Evolutionary conservation across 2,329 filamentous ascomycete genomes (phyloP), one percentile per base, ranked within the genome.

Genomic region (Zalaria sp.): DNA sequence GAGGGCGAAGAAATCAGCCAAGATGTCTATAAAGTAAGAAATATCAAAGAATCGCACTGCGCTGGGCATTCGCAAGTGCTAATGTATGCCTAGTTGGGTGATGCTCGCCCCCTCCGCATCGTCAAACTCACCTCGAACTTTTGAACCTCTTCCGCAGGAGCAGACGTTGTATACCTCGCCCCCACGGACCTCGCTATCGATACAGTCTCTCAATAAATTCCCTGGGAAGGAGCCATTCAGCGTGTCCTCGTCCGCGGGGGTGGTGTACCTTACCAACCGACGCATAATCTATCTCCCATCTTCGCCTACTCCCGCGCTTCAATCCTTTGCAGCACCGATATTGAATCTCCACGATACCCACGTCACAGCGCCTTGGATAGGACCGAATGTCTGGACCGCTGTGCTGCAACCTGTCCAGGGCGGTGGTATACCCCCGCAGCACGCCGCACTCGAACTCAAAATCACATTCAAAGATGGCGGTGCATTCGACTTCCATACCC

Each of bases 391-490:
- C 49, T 96, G 88, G 88, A 78, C 78, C 43, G 82, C 83, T 25
- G 66, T 81, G 36, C 77, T 93, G 44, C 81, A 82, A 52, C 86
- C 89, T 2, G 84, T 93, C 25, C 67, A 81, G 1, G 83, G 83
- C 31, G 91, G 91, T 32, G 84, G 85, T 39, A 83, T 95, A 39
- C 84, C 88, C 1, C 64, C 80, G 4, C 69, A 81, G 25, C 72
- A 85, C 47, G 73, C 80, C 11, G 77, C 79, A 27, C 69, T 94
- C 35, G 85, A 91, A 53, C 62, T 93, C 50, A 87, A 83, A 58
- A 72, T 95, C 53, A 87, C 81, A 25, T 96, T 96, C 68, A 88
- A 87, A 57, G 88, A 96, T 47, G 89, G 89, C 35, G 89, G 89
- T n/a, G 88, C 88, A 44, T 91, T 83, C 59, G 87, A 94, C 51